Percentiles rank a stretch among this genome's conserved stretches.
Evolutionary conservation across 2,329 filamentous ascomycete genomes (phyloP).

Genomic region (Alternaria dauci): DNA sequence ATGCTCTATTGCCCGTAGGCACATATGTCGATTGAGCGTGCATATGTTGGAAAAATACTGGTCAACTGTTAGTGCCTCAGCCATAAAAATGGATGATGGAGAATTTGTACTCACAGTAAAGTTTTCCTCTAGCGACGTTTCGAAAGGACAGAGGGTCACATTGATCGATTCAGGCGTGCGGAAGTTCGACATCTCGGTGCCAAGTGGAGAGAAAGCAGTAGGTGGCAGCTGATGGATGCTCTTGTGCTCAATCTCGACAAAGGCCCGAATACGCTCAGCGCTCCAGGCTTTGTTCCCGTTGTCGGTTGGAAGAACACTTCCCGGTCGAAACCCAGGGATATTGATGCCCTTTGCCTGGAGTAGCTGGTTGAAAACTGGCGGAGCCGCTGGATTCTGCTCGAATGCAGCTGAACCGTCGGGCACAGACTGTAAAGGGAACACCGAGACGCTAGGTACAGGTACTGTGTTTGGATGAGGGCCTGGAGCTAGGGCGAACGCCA

Average conservation of each 20-base stretch:
- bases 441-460: background rate
- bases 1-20: background rate
- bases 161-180: conserved; percentile 13
- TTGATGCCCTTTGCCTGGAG: background rate
- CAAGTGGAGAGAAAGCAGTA: background rate
- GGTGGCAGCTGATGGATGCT: background rate
- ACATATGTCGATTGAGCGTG: conserved; percentile 12
- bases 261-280: conserved; percentile 8
- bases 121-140: conserved; percentile 13
- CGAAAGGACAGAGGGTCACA: conserved; percentile 10
- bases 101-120: conserved; percentile 4
- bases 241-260: conserved; percentile 5
- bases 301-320: background rate
- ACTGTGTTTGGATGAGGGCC: background rate
- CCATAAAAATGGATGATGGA: background rate
- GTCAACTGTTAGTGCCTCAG: background rate
- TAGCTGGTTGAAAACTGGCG: background rate
- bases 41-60: conserved; percentile 7
- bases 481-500: background rate
- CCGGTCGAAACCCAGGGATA: background rate
- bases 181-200: conserved; percentile 9
- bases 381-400: background rate
- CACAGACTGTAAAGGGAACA: background rate
- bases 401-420: conserved; percentile 2
- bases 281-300: conserved; percentile 8